These are phyloP conservation scores for Paraleonurus japonicus DNA, from an alignment of 257 asterid genomes.

Conservation along the genomic window DNA sequence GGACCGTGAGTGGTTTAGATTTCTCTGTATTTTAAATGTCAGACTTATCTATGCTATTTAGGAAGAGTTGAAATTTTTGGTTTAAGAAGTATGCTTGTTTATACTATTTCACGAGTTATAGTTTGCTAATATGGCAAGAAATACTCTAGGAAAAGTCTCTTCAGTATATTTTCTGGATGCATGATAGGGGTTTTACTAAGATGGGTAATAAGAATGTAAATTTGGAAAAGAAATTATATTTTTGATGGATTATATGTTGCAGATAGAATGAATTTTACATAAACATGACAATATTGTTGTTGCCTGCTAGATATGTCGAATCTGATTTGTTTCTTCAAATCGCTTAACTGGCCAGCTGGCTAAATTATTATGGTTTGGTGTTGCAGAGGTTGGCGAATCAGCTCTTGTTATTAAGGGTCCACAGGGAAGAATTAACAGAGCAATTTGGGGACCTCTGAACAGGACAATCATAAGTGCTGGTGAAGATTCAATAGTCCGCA, in stretches of 20 bases:
- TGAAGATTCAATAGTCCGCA: constrained; percentile 76
- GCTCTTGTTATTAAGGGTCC: constrained; percentile 67
- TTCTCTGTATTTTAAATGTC: neutral
- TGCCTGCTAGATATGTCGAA: neutral
- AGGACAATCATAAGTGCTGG: constrained; percentile 82
- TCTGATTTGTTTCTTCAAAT: constrained; percentile 8
- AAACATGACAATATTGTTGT: neutral
- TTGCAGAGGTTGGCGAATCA: constrained; percentile 72
- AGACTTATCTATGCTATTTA: neutral
- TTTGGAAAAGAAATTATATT: neutral
- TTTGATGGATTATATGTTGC: neutral
- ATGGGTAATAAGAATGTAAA: neutral
- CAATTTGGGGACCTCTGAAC: constrained; percentile 97
- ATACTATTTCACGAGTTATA: neutral
- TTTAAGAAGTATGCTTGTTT: constrained; percentile 3
- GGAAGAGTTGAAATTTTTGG: neutral
- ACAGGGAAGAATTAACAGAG: constrained; percentile 86
- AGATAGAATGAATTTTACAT: neutral
- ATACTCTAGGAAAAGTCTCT: neutral
- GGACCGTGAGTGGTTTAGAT: constrained; percentile 58
- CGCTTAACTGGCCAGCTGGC: constrained; percentile 3
- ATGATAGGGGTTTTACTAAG: neutral
- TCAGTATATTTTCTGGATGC: neutral
- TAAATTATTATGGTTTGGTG: constrained; percentile 14
- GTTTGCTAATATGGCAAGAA: neutral